Evolutionary conservation across 2,329 filamentous ascomycete species (phyloP).

Genomic region (Aspergillus pseudoviridinutans): DNA sequence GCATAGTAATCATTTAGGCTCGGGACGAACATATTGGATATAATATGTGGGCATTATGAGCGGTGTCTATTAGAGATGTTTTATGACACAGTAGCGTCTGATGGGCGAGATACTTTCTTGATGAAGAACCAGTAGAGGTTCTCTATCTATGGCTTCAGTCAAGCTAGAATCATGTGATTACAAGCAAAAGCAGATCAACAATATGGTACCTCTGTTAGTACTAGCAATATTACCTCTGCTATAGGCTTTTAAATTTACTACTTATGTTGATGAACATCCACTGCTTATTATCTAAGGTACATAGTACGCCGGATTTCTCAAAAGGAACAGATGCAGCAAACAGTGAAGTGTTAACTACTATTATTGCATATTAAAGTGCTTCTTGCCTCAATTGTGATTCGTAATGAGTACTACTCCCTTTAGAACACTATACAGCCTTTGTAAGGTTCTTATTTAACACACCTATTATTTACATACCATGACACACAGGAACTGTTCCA

Average conservation of each 20-base stretch:
- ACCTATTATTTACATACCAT: not conserved
- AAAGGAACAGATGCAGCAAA: not conserved
- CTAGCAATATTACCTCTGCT: too few species aligned
- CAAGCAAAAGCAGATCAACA: not conserved
- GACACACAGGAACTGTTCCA: not conserved
- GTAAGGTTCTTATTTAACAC: not conserved
- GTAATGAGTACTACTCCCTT: not conserved
- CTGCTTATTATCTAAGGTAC: not conserved
- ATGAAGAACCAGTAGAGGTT: not conserved
- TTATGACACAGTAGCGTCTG: not conserved
- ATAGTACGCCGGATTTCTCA: too few species aligned
- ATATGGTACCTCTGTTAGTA: not conserved
- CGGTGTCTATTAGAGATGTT: not conserved
- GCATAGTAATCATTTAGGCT: conserved; percentile 11
- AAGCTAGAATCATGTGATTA: conserved; percentile 3
- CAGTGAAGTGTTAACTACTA: not conserved
- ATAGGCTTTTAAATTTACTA: too few species aligned
- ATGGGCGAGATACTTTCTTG: not conserved
- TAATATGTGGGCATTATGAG: conserved; percentile 18
- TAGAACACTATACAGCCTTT: not conserved
- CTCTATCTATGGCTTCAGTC: not conserved
- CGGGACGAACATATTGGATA: conserved; percentile 10
- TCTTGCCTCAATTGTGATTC: not conserved
- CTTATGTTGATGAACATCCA: too few species aligned
- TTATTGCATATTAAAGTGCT: not conserved